Conservation (phyloP, 192 early-diverging fungal species). For the Mortierella claussenii region DNA sequence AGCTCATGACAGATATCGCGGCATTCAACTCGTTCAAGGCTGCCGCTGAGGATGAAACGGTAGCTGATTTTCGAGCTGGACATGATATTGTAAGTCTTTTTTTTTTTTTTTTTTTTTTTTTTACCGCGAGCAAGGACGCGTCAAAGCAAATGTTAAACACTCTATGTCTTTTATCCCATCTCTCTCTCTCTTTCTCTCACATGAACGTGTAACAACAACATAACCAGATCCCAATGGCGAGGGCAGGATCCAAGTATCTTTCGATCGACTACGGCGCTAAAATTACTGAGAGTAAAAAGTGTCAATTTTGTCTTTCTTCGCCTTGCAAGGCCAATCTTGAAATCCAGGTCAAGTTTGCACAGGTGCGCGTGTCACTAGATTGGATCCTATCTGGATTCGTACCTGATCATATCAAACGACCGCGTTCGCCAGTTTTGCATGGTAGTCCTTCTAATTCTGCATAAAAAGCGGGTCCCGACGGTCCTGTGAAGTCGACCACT, state of each 20-base stretch:
- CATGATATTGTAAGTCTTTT: background rate
- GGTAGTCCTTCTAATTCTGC: too few species aligned
- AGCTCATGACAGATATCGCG: conserved; percentile 36
- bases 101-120: too few species aligned
- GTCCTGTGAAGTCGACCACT: too few species aligned
- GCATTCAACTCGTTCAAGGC: conserved; percentile 1
- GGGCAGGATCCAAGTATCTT: conserved; percentile 31
- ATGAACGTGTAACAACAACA: background rate
- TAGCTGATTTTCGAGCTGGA: too few species aligned
- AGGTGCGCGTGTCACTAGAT: conserved; percentile 44
- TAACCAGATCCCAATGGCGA: conserved; percentile 2
- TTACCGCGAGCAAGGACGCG: too few species aligned
- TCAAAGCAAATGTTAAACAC: too few species aligned
- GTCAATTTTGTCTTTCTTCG: conserved; percentile 32
- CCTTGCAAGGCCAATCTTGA: conserved; percentile 45
- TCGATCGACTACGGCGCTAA: conserved; percentile 22
- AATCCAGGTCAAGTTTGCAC: conserved; percentile 25
- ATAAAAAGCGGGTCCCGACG: too few species aligned
- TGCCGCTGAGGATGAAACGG: background rate
- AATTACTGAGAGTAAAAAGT: conserved; percentile 29
- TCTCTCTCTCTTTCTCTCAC: too few species aligned
- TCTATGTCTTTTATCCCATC: too few species aligned
- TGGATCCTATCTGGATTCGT: conserved; percentile 44
- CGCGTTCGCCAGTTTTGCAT: background rate
- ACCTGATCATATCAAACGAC: background rate